Base-by-base conservation (phyloP, 768 basidiomycete genomes). In the Melanogaster broomeanus region DNA sequence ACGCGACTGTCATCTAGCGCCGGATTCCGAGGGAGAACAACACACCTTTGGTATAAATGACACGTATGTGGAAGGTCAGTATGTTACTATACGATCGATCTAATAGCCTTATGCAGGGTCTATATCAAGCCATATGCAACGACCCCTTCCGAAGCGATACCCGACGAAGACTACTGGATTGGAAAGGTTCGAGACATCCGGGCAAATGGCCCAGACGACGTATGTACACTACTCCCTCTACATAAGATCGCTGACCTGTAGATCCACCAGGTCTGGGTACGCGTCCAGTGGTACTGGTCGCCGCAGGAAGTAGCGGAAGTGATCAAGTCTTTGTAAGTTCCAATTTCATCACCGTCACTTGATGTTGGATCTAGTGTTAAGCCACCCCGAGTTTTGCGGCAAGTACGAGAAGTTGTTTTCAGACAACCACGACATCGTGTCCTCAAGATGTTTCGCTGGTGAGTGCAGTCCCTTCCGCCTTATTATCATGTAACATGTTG, bases 241-340 rank as follows among this genome's bases (percentile, higher is more conserved):
- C 40, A 13, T 37, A 22, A 40, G 28, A 19, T 15, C 24, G 31
- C 19, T 39, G 2, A 12, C 35, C 37, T 35, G 11, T 7, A 13
- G 3, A 19, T 18, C 25, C 30, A 6, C 37, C 39, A 85, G 77
- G 82, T 84, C 0, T 84, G 80, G 80, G 73, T 69, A 0, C 62
- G 55, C 10, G 73, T 85, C 0, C 74, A 78, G 42, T 86, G 84
- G 84, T 83, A 68, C 42, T 86, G 80, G 64, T 72, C 76, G 2
- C 71, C 74, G 0, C 43, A 66, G n/a, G 84, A 86, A 31, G 75
- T 80, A 0, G 66, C 68, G 0, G 56, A 55, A 2, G 66, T 74
- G 0, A 59, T 79, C 27, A 76, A 77, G 27, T 76, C 78, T 2
- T 81, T 83, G 81, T 83, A 49, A 49, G 79, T 70, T 5, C n/a